Conservation (phyloP, 257 asterid genomes). For the Striga asiatica region DNA sequence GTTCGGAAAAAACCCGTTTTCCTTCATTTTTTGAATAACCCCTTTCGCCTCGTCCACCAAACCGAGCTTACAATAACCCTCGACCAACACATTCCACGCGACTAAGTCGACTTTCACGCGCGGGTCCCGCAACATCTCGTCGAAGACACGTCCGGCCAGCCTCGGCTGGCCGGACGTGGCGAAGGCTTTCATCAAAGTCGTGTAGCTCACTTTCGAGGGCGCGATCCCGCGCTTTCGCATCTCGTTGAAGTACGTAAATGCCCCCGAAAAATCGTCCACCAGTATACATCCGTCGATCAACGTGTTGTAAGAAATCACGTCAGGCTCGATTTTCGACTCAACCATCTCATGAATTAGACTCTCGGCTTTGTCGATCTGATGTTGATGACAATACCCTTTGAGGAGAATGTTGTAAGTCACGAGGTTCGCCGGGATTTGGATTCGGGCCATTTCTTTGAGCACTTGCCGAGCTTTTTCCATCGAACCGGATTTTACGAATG, state of each 20-base stretch:
- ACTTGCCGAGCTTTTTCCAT: constrained; percentile 77
- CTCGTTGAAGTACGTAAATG: constrained; percentile 79
- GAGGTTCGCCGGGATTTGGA: constrained; percentile 60
- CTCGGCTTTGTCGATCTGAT: constrained; percentile 83
- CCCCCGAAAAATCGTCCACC: constrained; percentile 78
- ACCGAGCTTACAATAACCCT: constrained; percentile 74
- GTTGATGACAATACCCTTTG: constrained; percentile 81
- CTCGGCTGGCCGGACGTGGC: constrained; percentile 82
- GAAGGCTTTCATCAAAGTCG: constrained; percentile 95
- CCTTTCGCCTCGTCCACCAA: constrained; percentile 60
- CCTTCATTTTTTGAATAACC: constrained; percentile 64
- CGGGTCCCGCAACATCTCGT: constrained; percentile 86
- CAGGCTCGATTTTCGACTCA: constrained; percentile 57
- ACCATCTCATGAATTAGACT: constrained; percentile 61
- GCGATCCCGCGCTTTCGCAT: constrained; percentile 86
- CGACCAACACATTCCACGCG: constrained; percentile 96
- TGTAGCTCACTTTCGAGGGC: constrained; percentile 85
- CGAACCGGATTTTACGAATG: constrained; percentile 61
- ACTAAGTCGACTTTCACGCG: constrained; percentile 78
- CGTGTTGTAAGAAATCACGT: constrained; percentile 86
- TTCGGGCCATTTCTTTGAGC: constrained; percentile 59
- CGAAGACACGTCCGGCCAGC: constrained; percentile 67
- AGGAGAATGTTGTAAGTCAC: constrained; percentile 82
- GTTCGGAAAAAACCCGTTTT: constrained; percentile 46
- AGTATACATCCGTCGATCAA: constrained; percentile 78